Percentiles rank a stretch among this genome's conserved stretches.
These are phyloP conservation scores for Mortierella sp. DNA, from an alignment of 371 early-diverging fungal species.

Conservation along the genomic window DNA sequence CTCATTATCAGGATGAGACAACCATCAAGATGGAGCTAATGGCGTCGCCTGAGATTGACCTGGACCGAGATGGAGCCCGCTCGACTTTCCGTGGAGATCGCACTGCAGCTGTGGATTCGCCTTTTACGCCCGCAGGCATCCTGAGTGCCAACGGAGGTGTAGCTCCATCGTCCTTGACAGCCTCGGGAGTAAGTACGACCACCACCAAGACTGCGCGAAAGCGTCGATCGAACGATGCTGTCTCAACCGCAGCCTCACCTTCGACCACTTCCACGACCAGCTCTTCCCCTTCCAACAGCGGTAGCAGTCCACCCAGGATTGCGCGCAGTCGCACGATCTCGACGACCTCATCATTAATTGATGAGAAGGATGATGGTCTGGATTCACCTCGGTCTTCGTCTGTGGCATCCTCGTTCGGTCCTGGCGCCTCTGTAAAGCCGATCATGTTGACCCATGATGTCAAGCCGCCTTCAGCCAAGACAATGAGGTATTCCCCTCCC, in stretches of 20 bases:
- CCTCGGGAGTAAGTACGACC: neutral
- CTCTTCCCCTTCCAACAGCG: conserved; percentile 26
- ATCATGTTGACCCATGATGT: conserved; percentile 44
- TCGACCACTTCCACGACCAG: neutral
- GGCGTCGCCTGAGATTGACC: conserved; percentile 36
- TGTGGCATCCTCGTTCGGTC: conserved; percentile 9
- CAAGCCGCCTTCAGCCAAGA: conserved; percentile 36
- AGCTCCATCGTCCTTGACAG: neutral
- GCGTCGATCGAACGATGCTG: conserved; percentile 46
- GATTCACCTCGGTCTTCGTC: conserved; percentile 20
- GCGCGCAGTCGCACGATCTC: conserved; percentile 52
- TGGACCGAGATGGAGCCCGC: conserved; percentile 15
- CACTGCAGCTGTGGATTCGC: too few species aligned
- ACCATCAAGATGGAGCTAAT: conserved; percentile 44
- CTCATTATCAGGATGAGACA: conserved; percentile 33
- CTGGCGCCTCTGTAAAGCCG: conserved; percentile 27
- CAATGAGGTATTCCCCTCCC: conserved; percentile 26
- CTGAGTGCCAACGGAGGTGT: conserved; percentile 11
- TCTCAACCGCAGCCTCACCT: conserved; percentile 22
- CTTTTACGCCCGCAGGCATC: too few species aligned
- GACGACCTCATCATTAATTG: conserved; percentile 35
- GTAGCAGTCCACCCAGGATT: conserved; percentile 37
- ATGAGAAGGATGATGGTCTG: conserved; percentile 36
- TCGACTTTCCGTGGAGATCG: conserved; percentile 12
- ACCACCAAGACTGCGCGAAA: conserved; percentile 34